Evolutionary conservation across 2,329 filamentous ascomycete genomes (phyloP).

Genomic region (Colletotrichum sp.): DNA sequence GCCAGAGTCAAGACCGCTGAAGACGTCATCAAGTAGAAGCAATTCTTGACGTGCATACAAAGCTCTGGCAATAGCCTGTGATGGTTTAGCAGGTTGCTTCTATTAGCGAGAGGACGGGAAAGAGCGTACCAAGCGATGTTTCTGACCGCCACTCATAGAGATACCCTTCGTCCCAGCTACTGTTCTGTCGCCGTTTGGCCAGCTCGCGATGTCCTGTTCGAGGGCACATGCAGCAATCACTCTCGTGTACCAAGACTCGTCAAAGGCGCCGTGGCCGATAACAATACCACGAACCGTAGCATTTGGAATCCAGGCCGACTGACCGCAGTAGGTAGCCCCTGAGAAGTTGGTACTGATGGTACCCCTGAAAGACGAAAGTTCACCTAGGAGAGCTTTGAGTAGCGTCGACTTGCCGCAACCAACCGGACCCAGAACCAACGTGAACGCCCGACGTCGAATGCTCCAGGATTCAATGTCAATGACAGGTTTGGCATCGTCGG

Average conservation of each 20-base stretch:
- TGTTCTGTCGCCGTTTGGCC: slow-evolving; percentile 36
- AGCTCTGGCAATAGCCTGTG: slow-evolving; percentile 30
- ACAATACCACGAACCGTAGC: slow-evolving; percentile 37
- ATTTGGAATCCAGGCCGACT: slow-evolving; percentile 32
- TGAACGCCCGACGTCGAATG: slow-evolving; percentile 16
- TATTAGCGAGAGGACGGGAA: fast-evolving
- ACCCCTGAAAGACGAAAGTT: slow-evolving; percentile 23
- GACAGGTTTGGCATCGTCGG: not conserved
- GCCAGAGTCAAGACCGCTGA: slow-evolving; percentile 34
- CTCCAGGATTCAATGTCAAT: slow-evolving; percentile 11
- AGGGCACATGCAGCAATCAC: slow-evolving; percentile 40
- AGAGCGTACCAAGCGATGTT: slow-evolving; percentile 28
- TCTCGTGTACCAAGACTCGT: slow-evolving; percentile 33
- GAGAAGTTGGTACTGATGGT: slow-evolving; percentile 19
- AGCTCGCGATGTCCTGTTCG: slow-evolving; percentile 28
- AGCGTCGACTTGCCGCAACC: slow-evolving; percentile 40
- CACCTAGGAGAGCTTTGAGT: slow-evolving; percentile 33
- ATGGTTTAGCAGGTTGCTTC: not conserved
- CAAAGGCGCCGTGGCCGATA: slow-evolving; percentile 27
- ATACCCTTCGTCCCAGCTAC: slow-evolving; percentile 40
- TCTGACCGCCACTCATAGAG: slow-evolving; percentile 42
- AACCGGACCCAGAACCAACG: slow-evolving; percentile 36
- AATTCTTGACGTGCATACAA: slow-evolving; percentile 29
- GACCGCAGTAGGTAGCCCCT: slow-evolving; percentile 29
- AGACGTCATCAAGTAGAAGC: slow-evolving; percentile 34